phyloP scores from a whole-genome alignment of 1,139 yeast genomes.

The Debaryomyces coudertii region DNA sequence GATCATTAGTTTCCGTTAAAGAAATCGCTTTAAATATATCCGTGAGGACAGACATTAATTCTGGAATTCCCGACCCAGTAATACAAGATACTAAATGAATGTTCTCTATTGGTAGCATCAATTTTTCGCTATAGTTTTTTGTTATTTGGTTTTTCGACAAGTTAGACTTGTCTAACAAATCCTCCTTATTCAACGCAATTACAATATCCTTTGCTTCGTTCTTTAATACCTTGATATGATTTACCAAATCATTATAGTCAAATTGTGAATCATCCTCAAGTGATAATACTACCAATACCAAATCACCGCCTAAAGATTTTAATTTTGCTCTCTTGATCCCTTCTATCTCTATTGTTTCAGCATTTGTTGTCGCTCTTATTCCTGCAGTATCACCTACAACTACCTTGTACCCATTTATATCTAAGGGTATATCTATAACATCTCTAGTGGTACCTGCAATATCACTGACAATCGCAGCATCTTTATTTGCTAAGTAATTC shows the following conservation, averaged over 20 bases:
- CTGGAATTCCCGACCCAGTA: conserved; percentile 56
- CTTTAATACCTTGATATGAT: conserved; percentile 37
- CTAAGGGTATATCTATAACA: conserved; percentile 77
- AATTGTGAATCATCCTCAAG: conserved; percentile 9
- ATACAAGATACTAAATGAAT: conserved; percentile 66
- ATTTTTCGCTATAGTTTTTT: conserved; percentile 20
- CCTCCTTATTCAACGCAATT: conserved; percentile 64
- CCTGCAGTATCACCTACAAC: conserved; percentile 95
- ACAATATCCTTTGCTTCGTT: conserved; percentile 32
- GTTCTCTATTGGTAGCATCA: conserved; percentile 29
- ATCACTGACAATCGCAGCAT: conserved; percentile 89
- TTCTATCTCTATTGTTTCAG: conserved; percentile 70
- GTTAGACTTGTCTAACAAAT: conserved; percentile 43
- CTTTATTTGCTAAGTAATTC: conserved; percentile 72
- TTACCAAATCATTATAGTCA: conserved; percentile 29
- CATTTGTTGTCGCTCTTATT: conserved; percentile 52
- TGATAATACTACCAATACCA: conserved; percentile 59
- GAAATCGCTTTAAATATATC: conserved; percentile 53
- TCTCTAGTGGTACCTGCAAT: conserved; percentile 97
- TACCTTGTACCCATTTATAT: conserved; percentile 82
- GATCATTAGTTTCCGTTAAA: conserved; percentile 53
- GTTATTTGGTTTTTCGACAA: conserved; percentile 21
- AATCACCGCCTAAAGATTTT: conserved; percentile 61
- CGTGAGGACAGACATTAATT: conserved; percentile 42
- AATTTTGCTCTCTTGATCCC: conserved; percentile 80